phyloP scores from a whole-genome alignment of 495 filamentous ascomycete genomes.

The Xylaria flabelliformis region DNA sequence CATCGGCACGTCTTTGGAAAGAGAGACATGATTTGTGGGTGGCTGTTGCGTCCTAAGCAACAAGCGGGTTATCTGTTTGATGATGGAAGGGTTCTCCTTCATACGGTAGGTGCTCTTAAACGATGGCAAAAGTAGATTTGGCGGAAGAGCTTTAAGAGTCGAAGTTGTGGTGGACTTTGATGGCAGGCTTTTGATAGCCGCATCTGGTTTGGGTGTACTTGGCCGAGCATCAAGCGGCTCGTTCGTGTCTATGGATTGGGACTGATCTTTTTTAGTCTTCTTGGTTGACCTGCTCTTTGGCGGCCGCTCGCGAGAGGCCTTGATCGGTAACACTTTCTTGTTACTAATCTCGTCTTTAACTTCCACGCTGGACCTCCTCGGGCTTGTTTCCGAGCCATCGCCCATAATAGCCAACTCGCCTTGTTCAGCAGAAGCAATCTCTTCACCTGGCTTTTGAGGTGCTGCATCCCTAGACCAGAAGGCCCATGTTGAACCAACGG shows the following conservation, averaged over 20 bases:
- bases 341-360: conserved; percentile 46
- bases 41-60: conserved; percentile 67
- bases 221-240: conserved; percentile 44
- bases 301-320: conserved; percentile 33
- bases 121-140: conserved; percentile 72
- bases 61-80: conserved; percentile 72
- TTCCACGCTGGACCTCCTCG: conserved; percentile 64
- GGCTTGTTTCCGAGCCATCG: conserved; percentile 66
- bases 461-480: conserved; percentile 79
- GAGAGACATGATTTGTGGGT: conserved; percentile 70
- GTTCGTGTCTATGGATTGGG: conserved; percentile 56
- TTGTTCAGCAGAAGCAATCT: conserved; percentile 46
- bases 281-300: conserved; percentile 41
- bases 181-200: conserved; percentile 34
- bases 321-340: conserved; percentile 46
- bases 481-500: conserved; percentile 74
- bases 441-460: conserved; percentile 44
- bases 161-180: conserved; percentile 38
- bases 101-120: conserved; percentile 72
- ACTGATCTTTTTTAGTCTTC: conserved; percentile 57
- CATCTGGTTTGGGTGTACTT: conserved; percentile 45
- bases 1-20: conserved; percentile 70
- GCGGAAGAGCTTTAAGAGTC: conserved; percentile 45
- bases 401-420: conserved; percentile 75
- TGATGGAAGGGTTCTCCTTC: conserved; percentile 70